A percentile compares a stretch with the other conserved stretches of the same genome.
Conservation (phyloP, 805 yeast species). For the Lachancea lanzarotensis region DNA sequence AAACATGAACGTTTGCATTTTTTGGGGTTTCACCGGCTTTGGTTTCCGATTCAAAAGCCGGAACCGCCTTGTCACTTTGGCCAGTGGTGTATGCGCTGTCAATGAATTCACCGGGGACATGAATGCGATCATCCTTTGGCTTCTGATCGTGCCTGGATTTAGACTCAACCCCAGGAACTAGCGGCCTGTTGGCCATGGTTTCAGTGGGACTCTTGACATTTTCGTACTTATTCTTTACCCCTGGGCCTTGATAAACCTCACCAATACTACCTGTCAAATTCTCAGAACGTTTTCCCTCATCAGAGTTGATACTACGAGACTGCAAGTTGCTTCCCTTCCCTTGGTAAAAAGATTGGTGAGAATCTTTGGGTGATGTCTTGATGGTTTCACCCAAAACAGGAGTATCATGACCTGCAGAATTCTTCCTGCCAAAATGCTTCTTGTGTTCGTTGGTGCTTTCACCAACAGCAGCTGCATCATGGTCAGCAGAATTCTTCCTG, state of each 20-base stretch:
- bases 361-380: too few species aligned
- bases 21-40: not conserved
- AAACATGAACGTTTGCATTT: not conserved
- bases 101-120: too few species aligned
- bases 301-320: not conserved
- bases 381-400: not conserved
- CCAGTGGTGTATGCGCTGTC: too few species aligned
- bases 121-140: too few species aligned
- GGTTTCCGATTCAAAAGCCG: not conserved
- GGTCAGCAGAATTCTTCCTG: not conserved
- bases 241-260: too few species aligned
- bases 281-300: not conserved
- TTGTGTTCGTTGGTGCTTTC: not conserved
- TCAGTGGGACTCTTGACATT: too few species aligned
- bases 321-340: not conserved
- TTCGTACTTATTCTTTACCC: too few species aligned
- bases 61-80: not conserved
- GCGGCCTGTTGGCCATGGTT: too few species aligned
- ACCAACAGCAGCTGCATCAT: not conserved
- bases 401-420: not conserved
- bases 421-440: constrained; percentile 3
- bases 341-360: too few species aligned
- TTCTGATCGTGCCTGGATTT: too few species aligned
- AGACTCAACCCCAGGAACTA: too few species aligned
- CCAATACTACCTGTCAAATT: too few species aligned